A percentile compares a stretch with the other conserved stretches of the same genome.
Evolutionary conservation across 352 stramenopile genomes (phyloP).

Genomic region (Pelagophyceae sp.): DNA sequence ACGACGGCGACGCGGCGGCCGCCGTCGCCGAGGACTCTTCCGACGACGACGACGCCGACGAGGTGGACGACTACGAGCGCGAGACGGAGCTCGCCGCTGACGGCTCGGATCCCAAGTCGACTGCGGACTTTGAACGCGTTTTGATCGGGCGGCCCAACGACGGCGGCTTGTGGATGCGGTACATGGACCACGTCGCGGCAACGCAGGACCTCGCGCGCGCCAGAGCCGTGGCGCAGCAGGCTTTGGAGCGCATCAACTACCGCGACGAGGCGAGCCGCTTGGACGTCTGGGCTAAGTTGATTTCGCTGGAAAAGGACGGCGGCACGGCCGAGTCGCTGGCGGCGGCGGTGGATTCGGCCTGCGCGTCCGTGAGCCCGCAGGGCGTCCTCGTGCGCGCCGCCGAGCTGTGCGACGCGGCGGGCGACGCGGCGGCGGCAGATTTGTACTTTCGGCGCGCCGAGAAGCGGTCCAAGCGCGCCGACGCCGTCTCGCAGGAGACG

Average conservation of each 20-base stretch:
- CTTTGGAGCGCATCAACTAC: constrained; percentile 4
- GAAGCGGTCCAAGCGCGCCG: neutral
- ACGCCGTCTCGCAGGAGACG: neutral
- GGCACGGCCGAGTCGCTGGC: neutral
- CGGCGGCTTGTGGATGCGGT: neutral
- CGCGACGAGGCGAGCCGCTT: neutral
- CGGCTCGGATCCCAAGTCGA: neutral
- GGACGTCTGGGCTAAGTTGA: neutral
- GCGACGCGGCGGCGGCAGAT: neutral
- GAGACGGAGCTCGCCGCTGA: neutral
- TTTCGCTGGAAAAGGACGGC: neutral
- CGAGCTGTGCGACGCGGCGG: neutral
- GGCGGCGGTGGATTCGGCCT: neutral
- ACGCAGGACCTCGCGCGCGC: neutral
- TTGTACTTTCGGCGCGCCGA: neutral
- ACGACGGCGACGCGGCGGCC: neutral
- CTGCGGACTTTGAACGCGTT: neutral
- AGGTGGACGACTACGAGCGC: neutral
- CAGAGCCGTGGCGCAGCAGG: neutral
- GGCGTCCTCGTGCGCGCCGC: neutral
- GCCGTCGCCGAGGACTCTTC: neutral
- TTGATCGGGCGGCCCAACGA: neutral
- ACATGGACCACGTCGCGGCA: neutral
- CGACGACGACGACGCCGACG: neutral
- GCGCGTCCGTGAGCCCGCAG: neutral